Conservation (phyloP, 352 stramenopile genomes). For the Halophytophthora batemanensis region DNA sequence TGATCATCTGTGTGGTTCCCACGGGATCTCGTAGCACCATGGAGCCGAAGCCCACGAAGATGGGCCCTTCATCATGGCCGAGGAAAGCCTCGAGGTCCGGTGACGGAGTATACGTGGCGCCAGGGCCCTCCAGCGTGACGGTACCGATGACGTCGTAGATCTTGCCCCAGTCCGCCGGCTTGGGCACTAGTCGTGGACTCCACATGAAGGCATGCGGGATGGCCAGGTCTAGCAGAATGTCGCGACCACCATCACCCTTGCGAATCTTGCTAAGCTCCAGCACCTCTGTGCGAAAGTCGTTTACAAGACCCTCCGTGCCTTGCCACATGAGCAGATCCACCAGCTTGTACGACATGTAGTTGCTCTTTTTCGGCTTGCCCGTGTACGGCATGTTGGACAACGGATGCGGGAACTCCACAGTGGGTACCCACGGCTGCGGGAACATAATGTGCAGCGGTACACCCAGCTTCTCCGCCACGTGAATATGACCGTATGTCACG, state of each 20-base stretch:
- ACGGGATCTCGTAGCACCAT: conserved; percentile 89
- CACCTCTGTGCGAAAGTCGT: conserved; percentile 65
- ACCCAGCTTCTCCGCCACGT: conserved; percentile 90
- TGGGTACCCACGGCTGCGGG: conserved; percentile 88
- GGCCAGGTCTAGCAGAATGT: conserved; percentile 55
- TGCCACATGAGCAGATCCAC: conserved; percentile 86
- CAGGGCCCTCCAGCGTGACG: conserved; percentile 47
- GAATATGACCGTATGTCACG: conserved; percentile 90
- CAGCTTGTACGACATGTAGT: conserved; percentile 86
- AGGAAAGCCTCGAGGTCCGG: conserved; percentile 67
- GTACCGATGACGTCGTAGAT: conserved; percentile 89
- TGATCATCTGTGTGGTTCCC: conserved; percentile 79
- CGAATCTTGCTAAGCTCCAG: conserved; percentile 62
- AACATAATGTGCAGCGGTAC: conserved; percentile 95
- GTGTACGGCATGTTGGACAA: conserved; percentile 83
- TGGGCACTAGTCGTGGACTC: conserved; percentile 82
- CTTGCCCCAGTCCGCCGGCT: conserved; percentile 85
- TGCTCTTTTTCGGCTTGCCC: conserved; percentile 49
- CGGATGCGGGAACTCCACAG: conserved; percentile 88
- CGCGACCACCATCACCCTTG: conserved; percentile 51
- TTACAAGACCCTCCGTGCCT: conserved; percentile 69
- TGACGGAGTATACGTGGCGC: conserved; percentile 46
- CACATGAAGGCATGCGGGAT: conserved; percentile 91
- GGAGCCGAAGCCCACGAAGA: conserved; percentile 94
- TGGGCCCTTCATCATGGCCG: conserved; percentile 54